phyloP scores from a whole-genome alignment of 352 stramenopile species.

The Pythium sp. region DNA sequence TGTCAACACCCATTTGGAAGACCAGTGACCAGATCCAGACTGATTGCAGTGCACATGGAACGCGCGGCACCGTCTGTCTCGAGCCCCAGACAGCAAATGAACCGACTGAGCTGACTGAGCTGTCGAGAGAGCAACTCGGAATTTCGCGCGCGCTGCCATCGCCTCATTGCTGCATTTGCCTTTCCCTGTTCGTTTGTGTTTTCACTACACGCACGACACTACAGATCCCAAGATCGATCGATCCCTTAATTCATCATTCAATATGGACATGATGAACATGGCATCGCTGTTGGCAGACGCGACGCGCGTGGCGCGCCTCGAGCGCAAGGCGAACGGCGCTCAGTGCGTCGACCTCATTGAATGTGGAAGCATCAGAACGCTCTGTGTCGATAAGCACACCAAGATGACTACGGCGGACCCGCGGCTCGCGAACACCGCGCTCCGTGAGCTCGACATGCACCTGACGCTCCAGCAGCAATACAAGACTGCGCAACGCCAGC shows the following conservation, averaged over 20 bases:
- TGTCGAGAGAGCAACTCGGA: neutral
- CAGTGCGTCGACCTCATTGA: constrained; percentile 61
- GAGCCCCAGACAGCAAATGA: neutral
- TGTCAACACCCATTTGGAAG: neutral
- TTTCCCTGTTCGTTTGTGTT: neutral
- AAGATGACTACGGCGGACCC: constrained; percentile 30
- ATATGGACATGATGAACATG: neutral
- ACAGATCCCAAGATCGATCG: neutral
- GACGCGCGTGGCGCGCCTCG: constrained; percentile 25
- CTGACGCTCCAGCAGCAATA: constrained; percentile 35
- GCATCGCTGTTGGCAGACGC: neutral
- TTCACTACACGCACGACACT: neutral
- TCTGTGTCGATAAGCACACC: constrained; percentile 70
- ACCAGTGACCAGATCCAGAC: neutral
- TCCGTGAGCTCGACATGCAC: constrained; percentile 66
- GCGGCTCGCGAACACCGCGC: constrained; percentile 29
- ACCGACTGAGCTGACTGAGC: neutral
- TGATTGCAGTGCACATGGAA: neutral
- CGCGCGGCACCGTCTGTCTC: neutral
- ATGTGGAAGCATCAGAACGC: constrained; percentile 17
- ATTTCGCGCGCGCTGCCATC: neutral
- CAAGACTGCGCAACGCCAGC: constrained; percentile 1
- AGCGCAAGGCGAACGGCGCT: constrained; percentile 30
- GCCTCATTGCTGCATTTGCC: constrained; percentile 1
- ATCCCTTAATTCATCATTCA: neutral